Conservation (phyloP, 2,329 filamentous ascomycete genomes). For the Kalaharituber pfeilii region DNA sequence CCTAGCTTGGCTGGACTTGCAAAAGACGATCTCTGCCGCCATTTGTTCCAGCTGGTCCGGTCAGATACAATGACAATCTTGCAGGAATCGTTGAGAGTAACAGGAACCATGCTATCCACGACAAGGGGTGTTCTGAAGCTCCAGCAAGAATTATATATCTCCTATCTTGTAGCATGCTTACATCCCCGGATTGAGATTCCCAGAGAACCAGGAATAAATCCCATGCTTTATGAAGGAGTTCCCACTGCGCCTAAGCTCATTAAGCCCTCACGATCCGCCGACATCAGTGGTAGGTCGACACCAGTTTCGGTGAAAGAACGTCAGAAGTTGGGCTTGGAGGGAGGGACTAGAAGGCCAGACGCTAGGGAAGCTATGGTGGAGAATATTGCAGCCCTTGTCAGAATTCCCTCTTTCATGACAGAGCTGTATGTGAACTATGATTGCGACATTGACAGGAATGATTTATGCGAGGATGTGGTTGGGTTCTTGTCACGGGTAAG, state of each 20-base stretch:
- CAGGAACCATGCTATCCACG: conserved; percentile 76
- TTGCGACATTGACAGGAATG: conserved; percentile 76
- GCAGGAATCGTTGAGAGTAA: conserved; percentile 80
- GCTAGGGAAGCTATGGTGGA: conserved; percentile 97
- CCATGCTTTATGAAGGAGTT: conserved; percentile 78
- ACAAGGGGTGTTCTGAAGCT: conserved; percentile 82
- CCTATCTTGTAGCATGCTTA: conserved; percentile 82
- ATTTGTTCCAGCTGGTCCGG: conserved; percentile 87
- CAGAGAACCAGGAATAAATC: conserved; percentile 73
- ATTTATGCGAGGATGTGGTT: conserved; percentile 90
- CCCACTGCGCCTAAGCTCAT: conserved; percentile 78
- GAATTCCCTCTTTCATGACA: conserved; percentile 86
- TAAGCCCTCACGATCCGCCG: conserved; percentile 49
- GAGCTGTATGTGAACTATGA: conserved; percentile 98
- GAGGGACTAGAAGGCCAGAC: conserved; percentile 79
- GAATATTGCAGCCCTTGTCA: conserved; percentile 73
- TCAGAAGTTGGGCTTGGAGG: conserved; percentile 81
- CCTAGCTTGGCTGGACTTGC: conserved; percentile 73
- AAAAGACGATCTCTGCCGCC: conserved; percentile 80
- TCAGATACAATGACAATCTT: conserved; percentile 93
- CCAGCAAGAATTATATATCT: conserved; percentile 89
- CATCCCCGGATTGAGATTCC: conserved; percentile 92
- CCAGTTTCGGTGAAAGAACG: conserved; percentile 84
- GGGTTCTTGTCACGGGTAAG: conserved; percentile 57
- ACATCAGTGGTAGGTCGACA: conserved; percentile 64